Evolutionary conservation across 805 yeast genomes (phyloP), one percentile per base, ranked within the genome.

Genomic region (Saturnispora saitoi): DNA sequence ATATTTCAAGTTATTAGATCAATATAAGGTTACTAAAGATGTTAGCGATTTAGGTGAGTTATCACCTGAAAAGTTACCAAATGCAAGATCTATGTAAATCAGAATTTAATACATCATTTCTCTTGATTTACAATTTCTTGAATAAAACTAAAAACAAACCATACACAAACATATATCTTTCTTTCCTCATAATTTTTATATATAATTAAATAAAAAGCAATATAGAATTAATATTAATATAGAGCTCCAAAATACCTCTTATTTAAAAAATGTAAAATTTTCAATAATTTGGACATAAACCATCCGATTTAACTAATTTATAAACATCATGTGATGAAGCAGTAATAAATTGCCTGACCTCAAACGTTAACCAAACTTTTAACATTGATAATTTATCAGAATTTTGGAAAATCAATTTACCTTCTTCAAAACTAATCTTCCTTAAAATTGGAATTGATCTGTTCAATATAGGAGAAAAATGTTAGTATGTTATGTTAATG

Each of bases 281-380:
- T 47, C 60, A 80, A 53, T 76, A 75, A 58, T 81, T 81, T 10
- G 87, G 88, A 59, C 84, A 77, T 26, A 83, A 63, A 20, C 80
- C 75, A 58, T 83, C 89, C 12, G 80, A 76, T 56, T 79, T 78
- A 50, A 83, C 81, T 53, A 81, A 67, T 44, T 67, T 66, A 60
- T 77, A 62, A 63, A 81, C 85, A 56, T 83, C 96, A 60, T 83
- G 86, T 10, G 88, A 76, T 2, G 95, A 83, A 19, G 95, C 86
- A 55, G 74, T 80, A 63, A 91, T 81, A 58, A 90, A 80, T 63
- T 86, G 93, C 59, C 97, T 77, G 4, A 86, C 84, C 66, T 91
- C 98, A 34, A 91, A 69, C 0, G 95, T 90, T 45, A 87, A 59
- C 97, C 97, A 91, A 11, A 91, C 88, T 62, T 86, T 86, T 50